phyloP scores from a whole-genome alignment of 768 basidiomycete species.

The Obba rivulosa region DNA sequence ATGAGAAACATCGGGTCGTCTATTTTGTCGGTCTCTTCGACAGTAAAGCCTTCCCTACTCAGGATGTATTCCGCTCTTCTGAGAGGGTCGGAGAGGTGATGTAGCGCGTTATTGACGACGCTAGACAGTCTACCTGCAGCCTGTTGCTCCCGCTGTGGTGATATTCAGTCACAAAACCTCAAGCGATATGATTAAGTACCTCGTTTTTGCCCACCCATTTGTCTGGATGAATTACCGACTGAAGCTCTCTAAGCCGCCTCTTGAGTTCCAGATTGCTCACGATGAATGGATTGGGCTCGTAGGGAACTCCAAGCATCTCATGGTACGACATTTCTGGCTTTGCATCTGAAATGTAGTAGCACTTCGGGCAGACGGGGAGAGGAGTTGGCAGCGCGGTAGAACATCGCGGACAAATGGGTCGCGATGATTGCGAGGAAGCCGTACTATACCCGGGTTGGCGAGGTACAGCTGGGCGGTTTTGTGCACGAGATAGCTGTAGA shows the following conservation, averaged over 20 bases:
- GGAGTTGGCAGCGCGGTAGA: constrained; percentile 50
- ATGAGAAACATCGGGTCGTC: constrained; percentile 67
- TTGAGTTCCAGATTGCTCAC: constrained; percentile 59
- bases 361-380: constrained; percentile 72
- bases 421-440: neutral
- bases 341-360: constrained; percentile 59
- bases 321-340: constrained; percentile 54
- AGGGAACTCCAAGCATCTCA: constrained; percentile 61
- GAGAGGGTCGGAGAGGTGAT: constrained; percentile 65
- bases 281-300: constrained; percentile 62
- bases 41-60: constrained; percentile 47
- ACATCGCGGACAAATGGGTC: constrained; percentile 55
- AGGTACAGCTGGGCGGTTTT: too few relatives aligned
- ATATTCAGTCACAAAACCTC: neutral
- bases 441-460: neutral
- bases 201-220: constrained; percentile 66
- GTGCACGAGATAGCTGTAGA: neutral
- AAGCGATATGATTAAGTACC: constrained; percentile 30
- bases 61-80: constrained; percentile 80
- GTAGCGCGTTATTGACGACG: constrained; percentile 79
- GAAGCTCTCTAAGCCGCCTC: constrained; percentile 62
- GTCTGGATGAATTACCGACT: constrained; percentile 82
- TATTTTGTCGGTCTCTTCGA: constrained; percentile 66
- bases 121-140: constrained; percentile 67
- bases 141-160: constrained; percentile 44